Evolutionary conservation across 441 rosid species (phyloP).

Genomic region (Theobroma grandiflorum): DNA sequence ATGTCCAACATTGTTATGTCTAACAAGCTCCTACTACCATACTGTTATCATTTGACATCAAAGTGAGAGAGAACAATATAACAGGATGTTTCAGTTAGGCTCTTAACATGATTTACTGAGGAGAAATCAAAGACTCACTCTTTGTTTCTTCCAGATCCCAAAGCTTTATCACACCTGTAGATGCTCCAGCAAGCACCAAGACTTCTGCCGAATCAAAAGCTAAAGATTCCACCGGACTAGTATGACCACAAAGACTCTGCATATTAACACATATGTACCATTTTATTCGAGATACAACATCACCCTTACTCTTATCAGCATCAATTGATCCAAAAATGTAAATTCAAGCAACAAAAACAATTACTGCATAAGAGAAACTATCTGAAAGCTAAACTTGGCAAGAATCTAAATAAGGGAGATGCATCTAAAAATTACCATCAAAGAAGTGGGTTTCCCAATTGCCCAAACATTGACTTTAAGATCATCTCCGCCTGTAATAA

Average conservation of each 20-base stretch:
- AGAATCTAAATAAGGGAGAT: constrained; percentile 18
- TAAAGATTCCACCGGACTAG: constrained; percentile 69
- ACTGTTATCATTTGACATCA: background rate
- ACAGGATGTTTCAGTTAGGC: background rate
- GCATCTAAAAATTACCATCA: constrained; percentile 61
- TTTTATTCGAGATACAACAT: constrained; percentile 12
- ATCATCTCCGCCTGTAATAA: constrained; percentile 90
- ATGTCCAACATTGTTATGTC: constrained; percentile 23
- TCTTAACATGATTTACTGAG: constrained; percentile 5
- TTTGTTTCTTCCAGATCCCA: constrained; percentile 97
- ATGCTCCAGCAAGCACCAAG: constrained; percentile 91
- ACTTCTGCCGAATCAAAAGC: constrained; percentile 82
- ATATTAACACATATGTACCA: constrained; percentile 29
- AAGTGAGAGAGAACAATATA: background rate
- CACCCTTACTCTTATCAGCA: background rate
- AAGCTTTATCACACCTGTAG: constrained; percentile 85
- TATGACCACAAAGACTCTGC: constrained; percentile 92
- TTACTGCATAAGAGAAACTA: constrained; percentile 16
- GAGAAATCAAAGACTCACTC: constrained; percentile 61
- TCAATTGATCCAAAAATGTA: background rate
- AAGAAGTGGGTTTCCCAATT: constrained; percentile 78
- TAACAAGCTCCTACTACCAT: constrained; percentile 12
- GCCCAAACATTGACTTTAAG: constrained; percentile 89
- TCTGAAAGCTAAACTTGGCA: constrained; percentile 18
- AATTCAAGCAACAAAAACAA: constrained; percentile 19